Base-by-base conservation (phyloP, 164 flowering plant species). In the Vitis rupestris region DNA sequence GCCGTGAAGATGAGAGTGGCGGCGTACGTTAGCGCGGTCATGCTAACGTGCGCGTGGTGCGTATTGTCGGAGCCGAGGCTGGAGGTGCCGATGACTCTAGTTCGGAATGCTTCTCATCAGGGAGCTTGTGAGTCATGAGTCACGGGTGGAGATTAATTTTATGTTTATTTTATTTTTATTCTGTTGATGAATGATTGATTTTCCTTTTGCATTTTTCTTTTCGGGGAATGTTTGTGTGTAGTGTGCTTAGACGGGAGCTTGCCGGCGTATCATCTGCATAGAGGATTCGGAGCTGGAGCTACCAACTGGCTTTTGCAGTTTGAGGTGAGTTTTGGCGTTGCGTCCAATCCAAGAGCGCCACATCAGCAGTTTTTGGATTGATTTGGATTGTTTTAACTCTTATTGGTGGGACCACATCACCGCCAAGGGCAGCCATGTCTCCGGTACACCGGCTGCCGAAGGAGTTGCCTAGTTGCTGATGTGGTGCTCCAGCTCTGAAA, bases 241-340 rank as follows among this genome's bases (percentile, higher is more conserved):
- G 99, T 82, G 72, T 96, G 99, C 71, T 82, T 96, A 90, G 99
- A 96, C 51, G 99, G 99, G 63, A 96, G 97, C 74, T 79, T 78
- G 75, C 98, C 99, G 17, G 99, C 91, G 2, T 96, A 96, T 79
- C 97, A 96, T 74, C 70, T 91, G 4, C 78, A 89, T 81, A 80
- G 84, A 75, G 99, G 99, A 63, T 83, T 77, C 65, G 99, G 97
- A 0, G 78, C 88, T 47, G 99, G 99, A 54, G 82, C 83, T 37
- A 50, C 64, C 72, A 96, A 91, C 76, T 96, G 99, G 99, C 86
- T 96, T 80, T 63, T 96, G 69, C 97, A 90, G 65, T 93, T 96
- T 52, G 99, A 96, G 99, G 99, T 93, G 82, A 83, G 14, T 15
- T 9, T 44, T 17, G 1, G 1, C 9, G 9, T 30, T 9, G 15